Conservation (phyloP, 768 basidiomycete genomes). For the Rickenella mellea region DNA sequence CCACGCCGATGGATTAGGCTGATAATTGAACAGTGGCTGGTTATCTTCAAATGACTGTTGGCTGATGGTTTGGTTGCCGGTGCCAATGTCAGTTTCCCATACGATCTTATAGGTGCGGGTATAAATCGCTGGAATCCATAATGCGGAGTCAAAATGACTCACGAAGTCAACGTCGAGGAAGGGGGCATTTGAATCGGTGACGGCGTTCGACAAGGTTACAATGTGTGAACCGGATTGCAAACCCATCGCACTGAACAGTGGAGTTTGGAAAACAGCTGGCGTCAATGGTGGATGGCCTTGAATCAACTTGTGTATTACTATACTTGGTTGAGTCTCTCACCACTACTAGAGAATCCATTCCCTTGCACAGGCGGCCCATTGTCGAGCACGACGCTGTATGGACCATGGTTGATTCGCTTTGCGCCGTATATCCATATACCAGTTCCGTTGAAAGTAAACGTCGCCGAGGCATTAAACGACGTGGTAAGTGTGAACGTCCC, state of each 20-base stretch:
- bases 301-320: neutral
- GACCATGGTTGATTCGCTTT: conserved; percentile 23
- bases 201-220: neutral
- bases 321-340: neutral
- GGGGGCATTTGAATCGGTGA: neutral
- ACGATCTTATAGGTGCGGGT: neutral
- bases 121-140: neutral
- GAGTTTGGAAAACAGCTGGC: neutral
- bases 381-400: conserved; percentile 27
- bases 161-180: neutral
- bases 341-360: neutral
- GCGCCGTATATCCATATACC: conserved; percentile 38
- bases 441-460: conserved; percentile 34
- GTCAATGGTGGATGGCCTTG: neutral
- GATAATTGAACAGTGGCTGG: neutral
- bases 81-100: neutral
- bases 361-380: conserved; percentile 9
- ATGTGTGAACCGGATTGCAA: neutral
- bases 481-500: conserved; percentile 22
- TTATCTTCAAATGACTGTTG: neutral
- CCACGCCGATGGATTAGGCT: neutral
- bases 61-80: neutral
- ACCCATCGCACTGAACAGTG: neutral
- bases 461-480: conserved; percentile 20
- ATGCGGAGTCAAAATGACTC: neutral